A percentile compares a stretch with the other conserved stretches of the same genome.
These are phyloP conservation scores for Phaffia tasmanica DNA, from an alignment of 768 basidiomycete species.

Conservation along the genomic window DNA sequence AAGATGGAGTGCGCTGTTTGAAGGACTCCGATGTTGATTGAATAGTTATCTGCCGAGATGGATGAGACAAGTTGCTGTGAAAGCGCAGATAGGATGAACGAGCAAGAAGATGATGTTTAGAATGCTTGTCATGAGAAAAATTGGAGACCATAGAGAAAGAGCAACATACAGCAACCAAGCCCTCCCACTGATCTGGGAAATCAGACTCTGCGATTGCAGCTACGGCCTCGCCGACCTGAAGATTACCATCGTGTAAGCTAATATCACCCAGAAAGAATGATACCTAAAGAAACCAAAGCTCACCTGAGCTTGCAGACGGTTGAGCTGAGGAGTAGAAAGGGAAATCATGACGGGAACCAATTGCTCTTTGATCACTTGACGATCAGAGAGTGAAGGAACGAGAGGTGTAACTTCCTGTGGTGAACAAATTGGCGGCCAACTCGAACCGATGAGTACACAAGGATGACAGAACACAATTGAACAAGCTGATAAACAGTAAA, in stretches of 20 bases:
- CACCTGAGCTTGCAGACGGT: constrained; percentile 23
- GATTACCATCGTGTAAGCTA: constrained; percentile 27
- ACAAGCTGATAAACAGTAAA: background rate
- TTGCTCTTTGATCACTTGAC: constrained; percentile 56
- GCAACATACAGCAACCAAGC: constrained; percentile 72
- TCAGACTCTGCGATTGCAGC: constrained; percentile 82
- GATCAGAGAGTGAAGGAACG: constrained; percentile 45
- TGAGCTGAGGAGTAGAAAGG: constrained; percentile 50
- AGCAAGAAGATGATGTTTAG: background rate
- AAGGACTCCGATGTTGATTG: constrained; percentile 76
- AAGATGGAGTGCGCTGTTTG: constrained; percentile 96
- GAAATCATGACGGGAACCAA: constrained; percentile 87
- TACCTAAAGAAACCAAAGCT: background rate
- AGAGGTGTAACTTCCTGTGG: constrained; percentile 16
- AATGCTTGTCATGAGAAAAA: too few species aligned
- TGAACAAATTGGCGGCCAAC: background rate
- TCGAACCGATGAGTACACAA: background rate
- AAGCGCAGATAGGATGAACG: too few species aligned
- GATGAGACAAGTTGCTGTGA: constrained; percentile 75
- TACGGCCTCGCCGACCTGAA: constrained; percentile 86
- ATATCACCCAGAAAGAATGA: background rate
- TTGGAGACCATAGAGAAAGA: too few species aligned
- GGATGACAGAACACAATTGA: background rate
- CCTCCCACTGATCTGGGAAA: constrained; percentile 78
- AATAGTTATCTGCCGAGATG: constrained; percentile 68